These are phyloP conservation scores for Boletus edulis DNA, from an alignment of 768 basidiomycete genomes.

Conservation along the genomic window DNA sequence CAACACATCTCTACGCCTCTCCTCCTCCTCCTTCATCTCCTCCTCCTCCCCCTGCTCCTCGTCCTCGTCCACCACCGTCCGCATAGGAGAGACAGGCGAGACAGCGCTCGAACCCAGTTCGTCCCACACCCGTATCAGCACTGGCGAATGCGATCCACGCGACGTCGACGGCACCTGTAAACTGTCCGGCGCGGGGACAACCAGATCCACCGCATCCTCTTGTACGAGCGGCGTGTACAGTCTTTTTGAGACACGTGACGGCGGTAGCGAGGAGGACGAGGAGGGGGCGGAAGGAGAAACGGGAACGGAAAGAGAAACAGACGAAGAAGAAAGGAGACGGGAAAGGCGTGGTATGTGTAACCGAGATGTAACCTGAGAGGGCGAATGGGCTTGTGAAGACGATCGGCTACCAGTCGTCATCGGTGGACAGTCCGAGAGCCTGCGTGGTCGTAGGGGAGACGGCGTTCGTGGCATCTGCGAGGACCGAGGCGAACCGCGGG, in stretches of 20 bases:
- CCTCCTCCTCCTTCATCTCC: neutral
- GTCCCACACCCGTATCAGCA: constrained; percentile 29
- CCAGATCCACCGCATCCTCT: constrained; percentile 85
- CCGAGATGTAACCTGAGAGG: constrained; percentile 3
- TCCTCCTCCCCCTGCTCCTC: neutral
- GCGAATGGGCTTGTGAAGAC: constrained; percentile 8
- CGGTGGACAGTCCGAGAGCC: constrained; percentile 5
- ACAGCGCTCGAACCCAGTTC: neutral
- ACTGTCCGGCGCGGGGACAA: constrained; percentile 42
- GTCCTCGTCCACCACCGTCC: neutral
- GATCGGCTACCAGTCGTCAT: constrained; percentile 4
- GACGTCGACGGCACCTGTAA: constrained; percentile 17
- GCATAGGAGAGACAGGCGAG: neutral
- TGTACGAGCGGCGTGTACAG: constrained; percentile 19
- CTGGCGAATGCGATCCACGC: constrained; percentile 13
- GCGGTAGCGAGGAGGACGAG: neutral
- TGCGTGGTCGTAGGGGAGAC: constrained; percentile 8
- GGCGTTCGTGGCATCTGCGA: constrained; percentile 2
- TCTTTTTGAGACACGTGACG: constrained; percentile 5
- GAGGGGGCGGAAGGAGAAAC: neutral
- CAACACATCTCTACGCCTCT: neutral
- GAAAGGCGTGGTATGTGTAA: constrained; percentile 8
- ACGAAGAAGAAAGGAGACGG: constrained; percentile 2
- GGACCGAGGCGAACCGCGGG: neutral
- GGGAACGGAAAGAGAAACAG: too few relatives aligned